Conservation (phyloP, 805 yeast genomes). For the Pichia manshurica region DNA sequence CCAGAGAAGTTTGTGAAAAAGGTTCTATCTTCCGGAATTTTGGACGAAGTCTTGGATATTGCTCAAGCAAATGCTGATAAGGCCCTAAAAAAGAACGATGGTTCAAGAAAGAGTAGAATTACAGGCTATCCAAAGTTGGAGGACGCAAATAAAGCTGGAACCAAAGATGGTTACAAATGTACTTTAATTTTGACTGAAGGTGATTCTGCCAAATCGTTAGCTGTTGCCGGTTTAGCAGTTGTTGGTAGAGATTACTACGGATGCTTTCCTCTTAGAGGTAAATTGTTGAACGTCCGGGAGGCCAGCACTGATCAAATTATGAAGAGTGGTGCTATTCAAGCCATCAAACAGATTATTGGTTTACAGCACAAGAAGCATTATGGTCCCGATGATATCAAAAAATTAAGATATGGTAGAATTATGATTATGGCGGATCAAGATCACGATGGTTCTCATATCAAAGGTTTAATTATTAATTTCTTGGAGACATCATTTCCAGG, state of each 20-base stretch:
- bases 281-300: constrained; percentile 89
- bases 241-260: constrained; percentile 96
- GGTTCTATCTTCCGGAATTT: constrained; percentile 60
- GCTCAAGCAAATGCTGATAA: constrained; percentile 87
- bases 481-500: constrained; percentile 94
- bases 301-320: constrained; percentile 94
- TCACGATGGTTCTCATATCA: constrained; percentile 98
- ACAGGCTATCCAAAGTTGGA: constrained; percentile 86
- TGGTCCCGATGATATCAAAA: constrained; percentile 50
- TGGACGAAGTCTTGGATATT: constrained; percentile 73
- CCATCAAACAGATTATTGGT: constrained; percentile 92
- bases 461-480: constrained; percentile 90
- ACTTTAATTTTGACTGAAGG: constrained; percentile 94
- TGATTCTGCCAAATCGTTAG: constrained; percentile 88
- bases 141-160: constrained; percentile 96
- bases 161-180: constrained; percentile 85
- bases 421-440: constrained; percentile 99
- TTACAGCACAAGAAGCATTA: constrained; percentile 87
- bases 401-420: constrained; percentile 87
- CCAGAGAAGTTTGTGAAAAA: constrained; percentile 72
- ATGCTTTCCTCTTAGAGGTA: constrained; percentile 93
- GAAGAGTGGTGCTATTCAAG: constrained; percentile 91
- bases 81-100: constrained; percentile 84
- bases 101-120: constrained; percentile 73
- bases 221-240: constrained; percentile 89